Evolutionary conservation across 2,329 filamentous ascomycete genomes (phyloP).

Genomic region (Chaetomium olivaceum): DNA sequence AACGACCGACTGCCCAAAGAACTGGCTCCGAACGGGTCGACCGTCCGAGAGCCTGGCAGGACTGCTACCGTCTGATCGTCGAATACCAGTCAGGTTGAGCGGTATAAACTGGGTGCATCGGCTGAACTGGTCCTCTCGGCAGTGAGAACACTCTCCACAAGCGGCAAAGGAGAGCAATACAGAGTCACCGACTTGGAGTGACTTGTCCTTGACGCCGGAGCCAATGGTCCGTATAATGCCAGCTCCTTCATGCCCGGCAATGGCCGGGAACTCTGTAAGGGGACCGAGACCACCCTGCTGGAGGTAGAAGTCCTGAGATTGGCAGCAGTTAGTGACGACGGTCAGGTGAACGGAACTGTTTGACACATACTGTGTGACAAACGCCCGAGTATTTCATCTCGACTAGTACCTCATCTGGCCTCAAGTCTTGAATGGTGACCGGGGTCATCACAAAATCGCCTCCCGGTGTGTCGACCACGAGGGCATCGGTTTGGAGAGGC

Average conservation of each 20-base stretch:
- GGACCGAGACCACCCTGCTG: constrained; percentile 33
- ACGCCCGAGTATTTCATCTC: constrained; percentile 39
- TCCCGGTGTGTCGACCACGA: constrained; percentile 16
- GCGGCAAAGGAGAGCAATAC: constrained; percentile 41
- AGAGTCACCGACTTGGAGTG: constrained; percentile 37
- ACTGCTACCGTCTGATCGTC: constrained; percentile 17
- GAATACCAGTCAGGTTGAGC: constrained; percentile 32
- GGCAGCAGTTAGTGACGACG: background rate
- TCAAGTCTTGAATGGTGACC: constrained; percentile 21
- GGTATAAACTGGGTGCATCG: constrained; percentile 35
- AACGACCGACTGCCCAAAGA: constrained; percentile 40
- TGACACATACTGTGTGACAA: constrained; percentile 34
- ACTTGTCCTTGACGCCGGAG: constrained; percentile 31
- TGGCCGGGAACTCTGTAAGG: constrained; percentile 34
- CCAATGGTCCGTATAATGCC: constrained; percentile 37
- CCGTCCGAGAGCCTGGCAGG: constrained; percentile 9
- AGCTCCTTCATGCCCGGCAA: constrained; percentile 36
- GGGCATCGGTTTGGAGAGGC: constrained; percentile 22
- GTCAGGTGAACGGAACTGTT: background rate
- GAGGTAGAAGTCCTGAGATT: constrained; percentile 33
- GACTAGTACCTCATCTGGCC: constrained; percentile 27
- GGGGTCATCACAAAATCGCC: constrained; percentile 19
- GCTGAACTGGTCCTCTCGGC: constrained; percentile 33
- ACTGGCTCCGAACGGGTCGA: constrained; percentile 34
- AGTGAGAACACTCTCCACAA: constrained; percentile 39